phyloP scores from a whole-genome alignment of 2,329 filamentous ascomycete species.

The Teratosphaeria nubilosa region DNA sequence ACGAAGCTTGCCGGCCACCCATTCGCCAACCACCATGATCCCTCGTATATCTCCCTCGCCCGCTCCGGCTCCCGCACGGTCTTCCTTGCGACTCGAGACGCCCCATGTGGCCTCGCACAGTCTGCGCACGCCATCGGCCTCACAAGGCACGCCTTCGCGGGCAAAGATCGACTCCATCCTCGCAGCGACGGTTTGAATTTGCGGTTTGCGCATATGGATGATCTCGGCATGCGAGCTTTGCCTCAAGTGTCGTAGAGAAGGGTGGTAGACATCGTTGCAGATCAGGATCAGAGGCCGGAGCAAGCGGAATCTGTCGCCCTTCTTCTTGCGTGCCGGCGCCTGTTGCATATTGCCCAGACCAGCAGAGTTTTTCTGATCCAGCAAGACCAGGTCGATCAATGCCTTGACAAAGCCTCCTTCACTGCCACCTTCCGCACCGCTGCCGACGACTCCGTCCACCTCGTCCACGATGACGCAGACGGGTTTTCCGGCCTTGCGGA shows the following conservation, averaged over 20 bases:
- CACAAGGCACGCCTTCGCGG: slow-evolving; percentile 78
- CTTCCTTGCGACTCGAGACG: slow-evolving; percentile 61
- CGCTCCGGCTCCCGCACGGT: slow-evolving; percentile 40
- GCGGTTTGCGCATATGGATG: slow-evolving; percentile 81
- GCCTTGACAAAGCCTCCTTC: slow-evolving; percentile 95
- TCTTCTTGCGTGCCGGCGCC: slow-evolving; percentile 46
- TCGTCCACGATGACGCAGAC: slow-evolving; percentile 94
- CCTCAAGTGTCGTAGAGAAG: slow-evolving; percentile 75
- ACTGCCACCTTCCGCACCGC: slow-evolving; percentile 63
- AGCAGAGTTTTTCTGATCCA: slow-evolving; percentile 71
- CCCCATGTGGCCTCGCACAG: slow-evolving; percentile 78
- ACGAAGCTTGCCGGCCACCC: slow-evolving; percentile 65
- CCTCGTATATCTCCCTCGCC: slow-evolving; percentile 69
- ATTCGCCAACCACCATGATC: slow-evolving; percentile 78
- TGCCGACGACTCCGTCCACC: slow-evolving; percentile 85
- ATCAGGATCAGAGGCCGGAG: slow-evolving; percentile 85
- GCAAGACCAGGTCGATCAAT: slow-evolving; percentile 75
- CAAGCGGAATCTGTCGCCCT: slow-evolving; percentile 76
- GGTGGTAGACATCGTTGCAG: slow-evolving; percentile 94
- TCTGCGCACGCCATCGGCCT: slow-evolving; percentile 78
- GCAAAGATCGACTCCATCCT: slow-evolving; percentile 77
- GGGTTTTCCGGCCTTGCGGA: slow-evolving; percentile 67
- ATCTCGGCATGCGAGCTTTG: slow-evolving; percentile 79
- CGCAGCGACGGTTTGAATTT: slow-evolving; percentile 71
- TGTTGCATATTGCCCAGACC: slow-evolving; percentile 26